These are phyloP conservation scores for Lotus japonicus DNA, from an alignment of 306 rosid species.

Conservation along the genomic window DNA sequence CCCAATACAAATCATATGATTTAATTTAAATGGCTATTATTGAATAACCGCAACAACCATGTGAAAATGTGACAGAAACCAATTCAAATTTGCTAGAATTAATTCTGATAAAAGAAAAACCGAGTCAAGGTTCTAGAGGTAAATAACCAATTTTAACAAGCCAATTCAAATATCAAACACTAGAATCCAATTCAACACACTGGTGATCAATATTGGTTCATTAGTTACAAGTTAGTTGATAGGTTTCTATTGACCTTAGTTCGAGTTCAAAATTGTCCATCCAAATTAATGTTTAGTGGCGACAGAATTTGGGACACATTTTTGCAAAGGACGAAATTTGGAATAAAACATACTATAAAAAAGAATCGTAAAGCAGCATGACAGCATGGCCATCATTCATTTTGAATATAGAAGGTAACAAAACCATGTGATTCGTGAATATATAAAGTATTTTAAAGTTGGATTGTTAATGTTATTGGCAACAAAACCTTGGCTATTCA, in stretches of 20 bases:
- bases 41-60: too few relatives aligned
- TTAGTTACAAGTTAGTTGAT: neutral
- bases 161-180: too few relatives aligned
- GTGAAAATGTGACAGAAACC: too few relatives aligned
- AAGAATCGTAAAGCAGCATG: neutral
- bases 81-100: too few relatives aligned
- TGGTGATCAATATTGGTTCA: neutral
- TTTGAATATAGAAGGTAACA: neutral
- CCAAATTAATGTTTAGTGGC: neutral
- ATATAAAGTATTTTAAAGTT: neutral
- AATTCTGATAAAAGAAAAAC: too few relatives aligned
- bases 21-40: too few relatives aligned
- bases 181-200: too few relatives aligned
- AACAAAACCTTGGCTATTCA: neutral
- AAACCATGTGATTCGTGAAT: constrained; percentile 14
- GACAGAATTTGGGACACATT: neutral
- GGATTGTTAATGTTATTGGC: neutral
- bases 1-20: too few relatives aligned
- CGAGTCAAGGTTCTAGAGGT: too few relatives aligned
- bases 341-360: neutral
- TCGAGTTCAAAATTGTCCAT: neutral
- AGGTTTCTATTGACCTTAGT: neutral
- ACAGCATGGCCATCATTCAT: neutral
- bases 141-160: too few relatives aligned
- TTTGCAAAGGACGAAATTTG: neutral